A percentile compares a stretch with the other conserved stretches of the same genome.
These are phyloP conservation scores for Colletotrichum ledebouriae DNA, from an alignment of 2,329 filamentous ascomycete species.

Conservation along the genomic window DNA sequence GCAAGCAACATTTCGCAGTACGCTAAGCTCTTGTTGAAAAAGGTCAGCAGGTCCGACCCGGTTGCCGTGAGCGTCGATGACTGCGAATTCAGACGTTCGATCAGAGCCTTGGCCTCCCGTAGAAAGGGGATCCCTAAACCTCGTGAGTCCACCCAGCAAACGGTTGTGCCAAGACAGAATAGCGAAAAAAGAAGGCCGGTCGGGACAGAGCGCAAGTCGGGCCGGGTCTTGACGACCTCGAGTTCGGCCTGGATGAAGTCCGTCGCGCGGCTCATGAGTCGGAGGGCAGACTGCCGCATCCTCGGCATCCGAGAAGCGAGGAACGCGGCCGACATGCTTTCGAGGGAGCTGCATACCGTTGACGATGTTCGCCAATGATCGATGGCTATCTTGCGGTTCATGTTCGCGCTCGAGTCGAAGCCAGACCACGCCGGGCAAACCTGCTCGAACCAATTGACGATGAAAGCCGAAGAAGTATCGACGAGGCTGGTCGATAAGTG, in stretches of 20 bases:
- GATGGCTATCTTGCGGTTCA: conserved; percentile 55
- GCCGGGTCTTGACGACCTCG: conserved; percentile 45
- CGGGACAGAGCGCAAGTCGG: conserved; percentile 47
- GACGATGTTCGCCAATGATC: conserved; percentile 54
- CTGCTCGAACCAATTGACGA: conserved; percentile 56
- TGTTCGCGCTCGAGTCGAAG: conserved; percentile 55
- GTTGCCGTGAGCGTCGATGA: conserved; percentile 34
- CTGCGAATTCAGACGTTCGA: conserved; percentile 47
- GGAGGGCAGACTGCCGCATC: conserved; percentile 52
- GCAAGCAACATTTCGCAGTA: conserved; percentile 57
- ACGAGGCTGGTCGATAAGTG: conserved; percentile 43
- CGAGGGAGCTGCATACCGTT: conserved; percentile 54
- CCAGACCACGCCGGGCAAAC: conserved; percentile 58
- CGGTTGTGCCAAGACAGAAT: conserved; percentile 56
- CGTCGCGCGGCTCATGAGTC: conserved; percentile 52
- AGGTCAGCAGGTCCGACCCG: conserved; percentile 50
- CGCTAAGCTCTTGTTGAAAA: conserved; percentile 56
- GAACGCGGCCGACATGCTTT: conserved; percentile 58
- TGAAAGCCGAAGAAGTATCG: conserved; percentile 51
- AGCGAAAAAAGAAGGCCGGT: conserved; percentile 54
- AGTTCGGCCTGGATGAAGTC: conserved; percentile 53
- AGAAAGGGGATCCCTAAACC: conserved; percentile 52
- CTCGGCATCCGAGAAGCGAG: conserved; percentile 52
- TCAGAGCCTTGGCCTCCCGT: conserved; percentile 47
- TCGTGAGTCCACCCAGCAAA: conserved; percentile 56